Conservation (phyloP, 2,329 filamentous ascomycete species). For the Epichloe uncinata region DNA sequence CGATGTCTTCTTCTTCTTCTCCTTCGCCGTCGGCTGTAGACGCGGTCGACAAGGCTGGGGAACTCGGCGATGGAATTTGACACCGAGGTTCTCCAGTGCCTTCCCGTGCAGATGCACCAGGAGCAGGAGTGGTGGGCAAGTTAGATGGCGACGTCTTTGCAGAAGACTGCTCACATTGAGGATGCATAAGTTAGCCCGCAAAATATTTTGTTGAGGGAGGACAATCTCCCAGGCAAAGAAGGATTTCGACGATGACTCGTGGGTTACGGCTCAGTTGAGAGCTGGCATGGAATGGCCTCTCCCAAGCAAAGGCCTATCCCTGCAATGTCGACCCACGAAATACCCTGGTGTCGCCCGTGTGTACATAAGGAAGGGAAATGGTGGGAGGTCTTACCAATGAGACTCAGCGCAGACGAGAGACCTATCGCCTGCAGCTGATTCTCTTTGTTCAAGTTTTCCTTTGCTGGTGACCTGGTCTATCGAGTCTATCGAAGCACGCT, state of each 20-base stretch:
- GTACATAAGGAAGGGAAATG: background rate
- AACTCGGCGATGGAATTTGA: slow-evolving; percentile 28
- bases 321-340: background rate
- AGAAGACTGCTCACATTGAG: slow-evolving; percentile 19
- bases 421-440: slow-evolving; percentile 46
- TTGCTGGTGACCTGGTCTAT: slow-evolving; percentile 10
- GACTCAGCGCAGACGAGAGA: slow-evolving; percentile 49
- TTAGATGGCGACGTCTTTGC: slow-evolving; percentile 44
- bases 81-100: slow-evolving; percentile 27
- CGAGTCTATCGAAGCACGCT: slow-evolving; percentile 11
- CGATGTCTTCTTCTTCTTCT: slow-evolving; percentile 36
- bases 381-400: slow-evolving; percentile 32
- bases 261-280: background rate
- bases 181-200: slow-evolving; percentile 14
- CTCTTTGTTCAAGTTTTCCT: slow-evolving; percentile 24
- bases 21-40: slow-evolving; percentile 47
- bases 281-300: background rate
- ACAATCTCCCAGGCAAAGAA: background rate
- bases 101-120: slow-evolving; percentile 50
- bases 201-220: background rate
- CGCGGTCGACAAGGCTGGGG: slow-evolving; percentile 46
- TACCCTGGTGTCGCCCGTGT: background rate
- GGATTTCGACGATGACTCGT: background rate
- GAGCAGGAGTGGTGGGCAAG: slow-evolving; percentile 35
- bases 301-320: background rate